Conservation (phyloP, 1,284 basidiomycete species). For the Sanghuangporus baumii region DNA sequence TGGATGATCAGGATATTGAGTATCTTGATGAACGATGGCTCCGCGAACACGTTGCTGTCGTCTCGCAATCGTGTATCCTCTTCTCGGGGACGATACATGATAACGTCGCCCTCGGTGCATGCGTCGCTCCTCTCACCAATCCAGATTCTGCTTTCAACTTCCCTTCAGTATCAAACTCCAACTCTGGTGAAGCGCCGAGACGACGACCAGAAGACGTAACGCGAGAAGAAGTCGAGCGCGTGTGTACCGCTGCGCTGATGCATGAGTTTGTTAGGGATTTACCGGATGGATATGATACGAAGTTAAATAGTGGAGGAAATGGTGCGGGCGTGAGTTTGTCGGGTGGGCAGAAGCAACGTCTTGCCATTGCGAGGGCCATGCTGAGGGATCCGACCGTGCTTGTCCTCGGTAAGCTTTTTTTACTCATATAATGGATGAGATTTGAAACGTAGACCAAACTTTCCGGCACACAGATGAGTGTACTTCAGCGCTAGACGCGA, state of each 20-base stretch:
- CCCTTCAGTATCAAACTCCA: background rate
- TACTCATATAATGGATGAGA: too few species aligned
- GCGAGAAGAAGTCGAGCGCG: constrained; percentile 70
- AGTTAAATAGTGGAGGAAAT: constrained; percentile 67
- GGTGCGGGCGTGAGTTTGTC: constrained; percentile 73
- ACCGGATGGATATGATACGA: constrained; percentile 86
- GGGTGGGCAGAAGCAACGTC: constrained; percentile 90
- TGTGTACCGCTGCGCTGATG: constrained; percentile 81
- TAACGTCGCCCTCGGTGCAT: constrained; percentile 79
- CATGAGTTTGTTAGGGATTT: constrained; percentile 84
- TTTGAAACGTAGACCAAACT: too few species aligned
- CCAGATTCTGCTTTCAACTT: too few species aligned
- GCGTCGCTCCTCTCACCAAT: background rate
- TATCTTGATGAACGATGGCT: constrained; percentile 78
- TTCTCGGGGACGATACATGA: constrained; percentile 84
- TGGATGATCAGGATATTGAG: constrained; percentile 79
- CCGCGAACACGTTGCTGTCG: constrained; percentile 67
- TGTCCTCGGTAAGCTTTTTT: constrained; percentile 67
- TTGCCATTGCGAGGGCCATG: constrained; percentile 87
- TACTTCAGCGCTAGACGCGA: constrained; percentile 90
- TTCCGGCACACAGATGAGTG: constrained; percentile 73
- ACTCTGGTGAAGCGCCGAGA: constrained; percentile 34
- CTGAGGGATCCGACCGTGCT: constrained; percentile 86
- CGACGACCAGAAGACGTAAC: constrained; percentile 44
- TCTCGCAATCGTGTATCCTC: constrained; percentile 75